Percentiles rank a stretch among this genome's conserved stretches.
Evolutionary conservation across 2,329 filamentous ascomycete species (phyloP).

Genomic region (Talaromyces sp.): DNA sequence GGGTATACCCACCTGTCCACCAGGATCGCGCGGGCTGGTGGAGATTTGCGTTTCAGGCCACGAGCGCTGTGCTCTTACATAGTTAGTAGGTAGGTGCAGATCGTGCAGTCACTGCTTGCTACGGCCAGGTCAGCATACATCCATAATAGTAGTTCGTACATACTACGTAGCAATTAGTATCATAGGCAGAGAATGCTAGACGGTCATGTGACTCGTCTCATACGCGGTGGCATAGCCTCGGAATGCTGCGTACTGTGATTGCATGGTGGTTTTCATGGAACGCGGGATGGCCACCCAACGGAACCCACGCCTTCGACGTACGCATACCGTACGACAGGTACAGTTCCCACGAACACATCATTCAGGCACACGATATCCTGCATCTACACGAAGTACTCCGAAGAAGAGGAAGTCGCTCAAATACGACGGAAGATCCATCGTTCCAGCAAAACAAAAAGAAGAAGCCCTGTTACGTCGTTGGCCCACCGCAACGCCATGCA

Average conservation of each 20-base stretch:
- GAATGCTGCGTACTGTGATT: background rate
- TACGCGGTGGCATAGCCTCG: background rate
- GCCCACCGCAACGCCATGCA: background rate
- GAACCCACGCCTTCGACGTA: background rate
- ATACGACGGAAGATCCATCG: background rate
- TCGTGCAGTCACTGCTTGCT: background rate
- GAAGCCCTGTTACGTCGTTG: background rate
- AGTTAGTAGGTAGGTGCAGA: too few relatives aligned
- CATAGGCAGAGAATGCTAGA: background rate
- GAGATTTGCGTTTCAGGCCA: conserved; percentile 4
- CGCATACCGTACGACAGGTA: background rate
- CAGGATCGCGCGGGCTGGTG: conserved; percentile 2
- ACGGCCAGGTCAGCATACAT: background rate
- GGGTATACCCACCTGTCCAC: background rate
- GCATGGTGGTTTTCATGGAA: background rate
- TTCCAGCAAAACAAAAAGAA: too few relatives aligned
- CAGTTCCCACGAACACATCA: background rate
- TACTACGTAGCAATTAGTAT: too few relatives aligned
- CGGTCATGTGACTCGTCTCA: conserved; percentile 1
- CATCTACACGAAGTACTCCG: too few relatives aligned
- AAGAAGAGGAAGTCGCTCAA: background rate
- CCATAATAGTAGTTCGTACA: too few relatives aligned
- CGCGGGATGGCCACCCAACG: background rate
- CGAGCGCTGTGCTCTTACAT: background rate
- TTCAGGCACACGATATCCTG: too few relatives aligned